Base-by-base conservation (phyloP, 208 protist genomes). In the Trypanosoma lewisi region DNA sequence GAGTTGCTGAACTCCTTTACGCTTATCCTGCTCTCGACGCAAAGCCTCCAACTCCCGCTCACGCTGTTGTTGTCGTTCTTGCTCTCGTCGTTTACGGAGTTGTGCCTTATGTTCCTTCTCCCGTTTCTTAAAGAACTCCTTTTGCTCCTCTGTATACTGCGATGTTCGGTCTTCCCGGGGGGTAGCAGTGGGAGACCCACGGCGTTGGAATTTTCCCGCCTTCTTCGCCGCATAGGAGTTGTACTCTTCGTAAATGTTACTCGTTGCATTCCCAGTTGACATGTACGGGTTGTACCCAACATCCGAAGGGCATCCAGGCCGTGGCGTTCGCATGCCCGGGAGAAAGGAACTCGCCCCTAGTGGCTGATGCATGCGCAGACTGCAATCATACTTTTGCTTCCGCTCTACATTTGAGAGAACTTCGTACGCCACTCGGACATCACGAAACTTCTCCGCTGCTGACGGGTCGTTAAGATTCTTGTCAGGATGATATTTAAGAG, bases 371-470 rank as follows among this genome's bases (percentile, higher is more conserved):
- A 72, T 67, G 77, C 91, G 76, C 86, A 98, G 76, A 12, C 83
- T 83, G 28, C 85, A 70, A 77, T 99, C 98, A 72, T 99, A 99
- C 23, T 97, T 72, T 47, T 81, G 63, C 52, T 97, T 90, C 51
- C 98, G 94, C 59, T 98, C 78, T 17, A 60, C 58, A 52, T 99
- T 93, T 8, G 75, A 87, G 1, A 99, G 86, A 11, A 99, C 86
- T 33, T 99, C 97, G 76, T 99, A 99, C 33, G 98, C 98, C 25
- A 89, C 57, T 37, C 76, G 83, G 30, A 99, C 91, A 31, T 86
- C 75, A 28, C 89, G 68, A 66, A 97, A 97, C 47, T 87, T 89
- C 6, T 96, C 82, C 9, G 73, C 78, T n/a, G 89, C 86, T 31
- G 75, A 76, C 0, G 85, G 75, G 61, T 96, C 85, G 34, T 81